Conservation (phyloP, 2,329 filamentous ascomycete species). For the Nigrospora osmanthi region DNA sequence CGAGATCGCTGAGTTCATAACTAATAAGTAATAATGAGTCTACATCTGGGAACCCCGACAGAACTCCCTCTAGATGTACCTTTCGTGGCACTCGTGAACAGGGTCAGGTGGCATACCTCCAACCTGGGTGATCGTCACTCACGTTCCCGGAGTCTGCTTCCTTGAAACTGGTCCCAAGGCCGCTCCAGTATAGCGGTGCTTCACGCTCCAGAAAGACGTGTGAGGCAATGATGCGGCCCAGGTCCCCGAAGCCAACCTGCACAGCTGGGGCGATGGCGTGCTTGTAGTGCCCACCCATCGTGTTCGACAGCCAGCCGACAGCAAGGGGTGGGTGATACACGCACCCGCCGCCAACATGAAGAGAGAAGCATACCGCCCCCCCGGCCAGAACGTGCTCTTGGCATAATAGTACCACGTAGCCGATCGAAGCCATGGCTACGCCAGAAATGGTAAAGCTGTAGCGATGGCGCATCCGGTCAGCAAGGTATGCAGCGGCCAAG, state of each 20-base stretch:
- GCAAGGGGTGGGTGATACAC: slow-evolving; percentile 23
- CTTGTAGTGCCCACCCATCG: slow-evolving; percentile 44
- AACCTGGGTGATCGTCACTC: too few species aligned
- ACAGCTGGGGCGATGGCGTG: slow-evolving; percentile 38
- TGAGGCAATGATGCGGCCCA: slow-evolving; percentile 26
- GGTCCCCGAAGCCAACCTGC: slow-evolving; percentile 42
- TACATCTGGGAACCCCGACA: too few species aligned
- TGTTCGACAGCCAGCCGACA: slow-evolving; percentile 44
- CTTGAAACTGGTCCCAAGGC: slow-evolving; percentile 25
- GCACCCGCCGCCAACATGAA: slow-evolving; percentile 27
- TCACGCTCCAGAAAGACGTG: slow-evolving; percentile 26
- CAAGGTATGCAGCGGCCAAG: slow-evolving; percentile 21
- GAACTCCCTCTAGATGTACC: too few species aligned
- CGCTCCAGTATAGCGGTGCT: slow-evolving; percentile 25
- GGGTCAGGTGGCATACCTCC: too few species aligned
- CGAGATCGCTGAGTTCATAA: too few species aligned
- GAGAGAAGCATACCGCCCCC: slow-evolving; percentile 24
- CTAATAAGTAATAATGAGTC: too few species aligned
- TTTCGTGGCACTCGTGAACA: too few species aligned
- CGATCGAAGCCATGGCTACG: slow-evolving; percentile 17
- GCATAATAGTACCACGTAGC: slow-evolving; percentile 24
- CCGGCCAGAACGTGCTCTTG: slow-evolving; percentile 6
- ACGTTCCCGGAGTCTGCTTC: too few species aligned
- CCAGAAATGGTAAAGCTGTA: slow-evolving; percentile 23
- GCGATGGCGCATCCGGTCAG: slow-evolving; percentile 25